Base-by-base conservation (phyloP, 768 basidiomycete genomes). In the Pisolithus microcarpus region DNA sequence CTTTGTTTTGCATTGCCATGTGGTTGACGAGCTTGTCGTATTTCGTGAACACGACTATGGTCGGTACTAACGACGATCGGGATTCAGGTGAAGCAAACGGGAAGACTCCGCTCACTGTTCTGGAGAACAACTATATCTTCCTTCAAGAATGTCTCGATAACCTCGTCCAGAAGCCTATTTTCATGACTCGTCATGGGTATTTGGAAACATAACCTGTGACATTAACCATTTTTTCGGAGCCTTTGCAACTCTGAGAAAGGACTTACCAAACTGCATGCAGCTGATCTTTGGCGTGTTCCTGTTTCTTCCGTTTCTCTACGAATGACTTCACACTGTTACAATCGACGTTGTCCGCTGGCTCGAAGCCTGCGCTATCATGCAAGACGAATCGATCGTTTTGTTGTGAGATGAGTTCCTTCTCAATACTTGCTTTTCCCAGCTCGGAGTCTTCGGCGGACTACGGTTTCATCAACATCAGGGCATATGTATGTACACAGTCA, bases 311-410 rank as follows among this genome's bases (percentile, higher is more conserved):
- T 11, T 21, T 10, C 9, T 59, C 3, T 23, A 58, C 55, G 30
- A 58, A 58, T 2, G 46, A 16, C n/a, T 43, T 42, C 7, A 58
- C 49, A 24, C 23, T 36, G 10, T 38, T 11, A 24, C 44, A 16
- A 19, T 46, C 58, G 16, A 36, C 31, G 10, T 7, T 1, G 7
- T 54, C 52, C 3, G 53, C 57, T 23, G 48, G 36, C 51, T 58
- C 57, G 23, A 58, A 55, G 9, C 57, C 57, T 51, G 26, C 9
- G 31, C 57, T 58, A 19, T 58, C 57, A n/a, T 58, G 57, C 13
- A 58, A 49, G 34, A 58, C 40, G 42, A 58, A 49, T 16, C 37
- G 48, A 4, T 38, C n/a, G 38, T 58, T 58, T 31, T 51, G 21
- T 24, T 2, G 28, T 23, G 57, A 59, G 11, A 46, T 50, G 21